Percentiles rank a stretch among this genome's conserved stretches.
phyloP scores from a whole-genome alignment of 768 basidiomycete genomes.

The Suillus discolor region DNA sequence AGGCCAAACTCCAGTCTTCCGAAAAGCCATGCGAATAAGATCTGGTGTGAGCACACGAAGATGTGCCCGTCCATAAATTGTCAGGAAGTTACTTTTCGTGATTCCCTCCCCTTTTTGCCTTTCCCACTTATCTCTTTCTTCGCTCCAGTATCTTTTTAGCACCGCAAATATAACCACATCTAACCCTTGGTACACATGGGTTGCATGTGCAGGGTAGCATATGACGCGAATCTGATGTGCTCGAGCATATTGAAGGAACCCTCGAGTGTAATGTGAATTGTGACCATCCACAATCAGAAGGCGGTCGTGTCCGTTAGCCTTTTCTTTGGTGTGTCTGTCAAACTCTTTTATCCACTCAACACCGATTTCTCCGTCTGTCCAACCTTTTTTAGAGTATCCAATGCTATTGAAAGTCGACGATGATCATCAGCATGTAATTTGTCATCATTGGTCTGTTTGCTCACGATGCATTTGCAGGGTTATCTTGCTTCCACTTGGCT shows the following conservation, averaged over 20 bases:
- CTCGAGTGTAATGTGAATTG: slow-evolving; percentile 41
- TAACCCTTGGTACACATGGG: slow-evolving; percentile 40
- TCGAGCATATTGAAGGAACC: slow-evolving; percentile 41
- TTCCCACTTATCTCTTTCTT: no score
- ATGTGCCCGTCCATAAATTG: no score
- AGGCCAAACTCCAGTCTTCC: no score
- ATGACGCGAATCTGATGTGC: slow-evolving; percentile 32
- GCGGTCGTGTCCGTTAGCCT: slow-evolving; percentile 29
- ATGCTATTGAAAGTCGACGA: slow-evolving; percentile 5
- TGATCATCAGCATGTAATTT: background rate
- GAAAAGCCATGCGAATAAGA: no score
- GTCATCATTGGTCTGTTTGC: slow-evolving; percentile 19
- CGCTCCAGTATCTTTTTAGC: no score
- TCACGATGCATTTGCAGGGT: slow-evolving; percentile 22
- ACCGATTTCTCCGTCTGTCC: slow-evolving; percentile 31
- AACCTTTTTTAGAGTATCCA: slow-evolving; percentile 26
- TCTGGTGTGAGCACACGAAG: no score
- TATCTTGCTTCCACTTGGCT: slow-evolving; percentile 24
- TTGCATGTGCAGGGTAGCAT: slow-evolving; percentile 26
- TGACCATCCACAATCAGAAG: slow-evolving; percentile 51
- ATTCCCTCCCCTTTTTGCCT: no score
- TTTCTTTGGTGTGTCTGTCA: slow-evolving; percentile 33
- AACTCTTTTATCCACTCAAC: slow-evolving; percentile 33
- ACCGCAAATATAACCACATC: no score
- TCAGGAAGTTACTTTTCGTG: no score